A percentile compares a stretch with the other conserved stretches of the same genome.
Conservation (phyloP, 2,329 filamentous ascomycete species). For the Colletotrichum cuscutae region DNA sequence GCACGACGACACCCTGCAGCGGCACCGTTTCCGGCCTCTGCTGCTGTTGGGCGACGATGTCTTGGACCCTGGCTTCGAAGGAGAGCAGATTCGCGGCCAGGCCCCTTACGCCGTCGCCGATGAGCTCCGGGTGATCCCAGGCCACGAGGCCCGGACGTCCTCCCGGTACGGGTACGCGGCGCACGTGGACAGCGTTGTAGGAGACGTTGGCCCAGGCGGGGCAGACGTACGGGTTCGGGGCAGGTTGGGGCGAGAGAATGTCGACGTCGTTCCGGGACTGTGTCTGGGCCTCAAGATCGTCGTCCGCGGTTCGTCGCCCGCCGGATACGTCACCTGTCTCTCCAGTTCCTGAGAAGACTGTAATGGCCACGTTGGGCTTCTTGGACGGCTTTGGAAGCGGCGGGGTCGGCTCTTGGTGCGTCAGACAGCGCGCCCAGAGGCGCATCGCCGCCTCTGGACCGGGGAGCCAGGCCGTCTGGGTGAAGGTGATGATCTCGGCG, state of each 20-base stretch:
- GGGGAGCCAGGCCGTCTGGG: conserved; percentile 73
- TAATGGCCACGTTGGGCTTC: conserved; percentile 56
- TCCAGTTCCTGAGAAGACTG: conserved; percentile 55
- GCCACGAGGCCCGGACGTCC: conserved; percentile 57
- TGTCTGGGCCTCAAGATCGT: conserved; percentile 20
- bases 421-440: conserved; percentile 61
- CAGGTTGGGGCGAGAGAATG: conserved; percentile 37
- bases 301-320: too few species aligned
- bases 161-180: conserved; percentile 41
- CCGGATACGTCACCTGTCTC: background rate
- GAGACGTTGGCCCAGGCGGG: conserved; percentile 58
- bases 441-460: conserved; percentile 70
- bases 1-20: conserved; percentile 45
- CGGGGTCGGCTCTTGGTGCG: conserved; percentile 44
- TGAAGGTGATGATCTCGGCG: conserved; percentile 68
- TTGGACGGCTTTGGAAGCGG: conserved; percentile 37
- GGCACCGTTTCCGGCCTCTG: conserved; percentile 41
- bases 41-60: conserved; percentile 18
- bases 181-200: conserved; percentile 55
- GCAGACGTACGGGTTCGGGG: conserved; percentile 51
- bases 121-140: conserved; percentile 60
- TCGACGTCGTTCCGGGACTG: conserved; percentile 27
- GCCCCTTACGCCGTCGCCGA: conserved; percentile 52
- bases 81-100: conserved; percentile 52
- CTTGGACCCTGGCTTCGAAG: conserved; percentile 50